Evolutionary conservation across 1,284 basidiomycete species (phyloP).

Genomic region (Trametes pubescens): DNA sequence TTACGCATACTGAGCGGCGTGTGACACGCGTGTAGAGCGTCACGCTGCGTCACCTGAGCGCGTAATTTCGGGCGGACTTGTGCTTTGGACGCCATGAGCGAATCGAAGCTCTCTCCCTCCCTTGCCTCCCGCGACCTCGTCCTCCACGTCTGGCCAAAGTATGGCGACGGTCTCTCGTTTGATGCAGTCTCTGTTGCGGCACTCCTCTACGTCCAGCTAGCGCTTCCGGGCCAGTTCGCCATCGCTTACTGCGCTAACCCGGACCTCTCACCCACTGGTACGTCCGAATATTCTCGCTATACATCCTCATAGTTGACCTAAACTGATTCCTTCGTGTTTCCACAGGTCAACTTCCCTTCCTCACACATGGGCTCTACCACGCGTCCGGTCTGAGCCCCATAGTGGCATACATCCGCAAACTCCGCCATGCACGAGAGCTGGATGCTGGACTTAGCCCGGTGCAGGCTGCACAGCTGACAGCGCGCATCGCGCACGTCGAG

Average conservation of each 20-base stretch:
- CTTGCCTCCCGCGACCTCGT: slow-evolving; percentile 25
- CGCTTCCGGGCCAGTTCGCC: slow-evolving; percentile 68
- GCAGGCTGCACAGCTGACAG: slow-evolving; percentile 61
- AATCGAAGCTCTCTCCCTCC: slow-evolving; percentile 28
- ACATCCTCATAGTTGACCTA: background rate
- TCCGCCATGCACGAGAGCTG: slow-evolving; percentile 51
- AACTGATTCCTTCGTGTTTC: background rate
- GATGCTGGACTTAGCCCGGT: slow-evolving; percentile 53
- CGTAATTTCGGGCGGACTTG: background rate
- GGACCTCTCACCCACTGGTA: slow-evolving; percentile 80
- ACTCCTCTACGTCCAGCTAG: slow-evolving; percentile 69
- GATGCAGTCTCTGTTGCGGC: slow-evolving; percentile 72
- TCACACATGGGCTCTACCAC: slow-evolving; percentile 62
- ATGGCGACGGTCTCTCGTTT: slow-evolving; percentile 69
- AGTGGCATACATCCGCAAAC: slow-evolving; percentile 63
- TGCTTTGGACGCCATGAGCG: slow-evolving; percentile 16
- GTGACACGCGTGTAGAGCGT: slow-evolving; percentile 5
- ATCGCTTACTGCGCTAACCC: slow-evolving; percentile 71
- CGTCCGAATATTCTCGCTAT: slow-evolving; percentile 39
- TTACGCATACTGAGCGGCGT: background rate
- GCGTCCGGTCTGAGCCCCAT: slow-evolving; percentile 67
- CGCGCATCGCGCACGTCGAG: slow-evolving; percentile 71
- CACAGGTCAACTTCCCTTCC: slow-evolving; percentile 74
- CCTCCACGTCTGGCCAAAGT: slow-evolving; percentile 74
- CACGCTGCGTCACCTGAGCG: slow-evolving; percentile 11